These are phyloP conservation scores for Tolypocladium endophyticum DNA, from an alignment of 2,329 filamentous ascomycete genomes.

Conservation along the genomic window DNA sequence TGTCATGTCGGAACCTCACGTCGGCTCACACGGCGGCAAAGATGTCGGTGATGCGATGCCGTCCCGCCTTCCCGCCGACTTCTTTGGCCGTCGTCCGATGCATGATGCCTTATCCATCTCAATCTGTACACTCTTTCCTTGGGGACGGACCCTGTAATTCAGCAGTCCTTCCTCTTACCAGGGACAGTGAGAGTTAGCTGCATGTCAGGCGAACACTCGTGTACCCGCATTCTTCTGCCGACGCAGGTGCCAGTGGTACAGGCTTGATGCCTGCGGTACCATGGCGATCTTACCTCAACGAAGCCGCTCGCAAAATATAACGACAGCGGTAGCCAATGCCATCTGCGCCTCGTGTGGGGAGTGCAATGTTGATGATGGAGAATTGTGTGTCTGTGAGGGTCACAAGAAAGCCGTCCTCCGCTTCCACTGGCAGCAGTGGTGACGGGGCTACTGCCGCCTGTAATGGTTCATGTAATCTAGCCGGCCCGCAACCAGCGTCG, in stretches of 20 bases:
- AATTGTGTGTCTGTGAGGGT: background rate
- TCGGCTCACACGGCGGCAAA: background rate
- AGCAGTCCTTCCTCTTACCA: background rate
- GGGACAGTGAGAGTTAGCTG: background rate
- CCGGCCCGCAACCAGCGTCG: background rate
- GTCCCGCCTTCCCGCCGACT: background rate
- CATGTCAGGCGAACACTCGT: too few relatives aligned
- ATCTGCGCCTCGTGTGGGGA: background rate
- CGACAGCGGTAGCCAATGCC: background rate
- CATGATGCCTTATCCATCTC: background rate
- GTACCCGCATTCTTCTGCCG: background rate
- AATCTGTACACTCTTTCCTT: too few relatives aligned
- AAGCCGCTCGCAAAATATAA: background rate
- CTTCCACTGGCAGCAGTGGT: background rate
- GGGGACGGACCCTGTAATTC: too few relatives aligned
- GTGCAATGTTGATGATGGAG: background rate
- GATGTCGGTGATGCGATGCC: too few relatives aligned
- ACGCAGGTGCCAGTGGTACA: background rate
- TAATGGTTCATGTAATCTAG: background rate
- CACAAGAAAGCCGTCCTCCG: background rate
- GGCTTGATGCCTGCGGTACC: background rate
- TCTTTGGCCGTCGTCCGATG: background rate
- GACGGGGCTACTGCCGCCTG: background rate
- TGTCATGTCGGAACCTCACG: background rate
- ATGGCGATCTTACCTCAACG: too few relatives aligned